Evolutionary conservation across 129 eudicot species (phyloP), one percentile per base, ranked within the genome.

Genomic region (Rutidosis leptorrhynchoides): DNA sequence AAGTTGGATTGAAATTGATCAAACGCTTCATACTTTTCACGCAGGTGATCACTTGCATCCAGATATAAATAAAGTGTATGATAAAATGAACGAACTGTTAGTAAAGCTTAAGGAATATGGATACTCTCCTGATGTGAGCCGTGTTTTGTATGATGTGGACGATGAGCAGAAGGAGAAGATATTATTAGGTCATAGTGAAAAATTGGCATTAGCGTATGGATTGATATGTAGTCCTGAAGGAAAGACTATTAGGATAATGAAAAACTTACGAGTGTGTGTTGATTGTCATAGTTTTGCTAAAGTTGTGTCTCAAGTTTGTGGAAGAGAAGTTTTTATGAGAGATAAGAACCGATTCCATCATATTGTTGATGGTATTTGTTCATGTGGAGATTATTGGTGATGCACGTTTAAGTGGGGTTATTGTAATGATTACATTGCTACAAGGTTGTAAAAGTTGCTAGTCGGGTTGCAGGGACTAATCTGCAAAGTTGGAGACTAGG

Each of bases 1-100:
- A 78, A 88, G 98, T 78, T 88, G 98, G 98, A 85, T 93, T 43
- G 92, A 84, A 82, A 68, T 81, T 15, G 90, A 81, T 17, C 85
- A 74, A 67, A 79, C 84, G 15, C 79, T 90, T 67, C 97, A 90
- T 57, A 78, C 87, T 19, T 87, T 84, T 72, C 84, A 76, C 12
- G 91, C 92, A 24, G 78, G 79, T 60, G 91, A 87, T 63, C 71
- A 62, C 53, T 74, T 78, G 11, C 90, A 84, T 81, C 93, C 95
- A 23, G 59, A 74, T 63, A 84, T 64, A 37, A 81, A 62, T 29
- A 83, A 83, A 58, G 85, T 81, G 58, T 71, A 65, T 64, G 48
- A 19, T 15, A 83, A 84, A 73, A 85, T 87, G 78, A 81, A 72
- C 68, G 93, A 84, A 58, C 9, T 84, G 20, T 75, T 77, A 5